phyloP scores from a whole-genome alignment of 345 rosid genomes.

The Excoecaria agallocha region DNA sequence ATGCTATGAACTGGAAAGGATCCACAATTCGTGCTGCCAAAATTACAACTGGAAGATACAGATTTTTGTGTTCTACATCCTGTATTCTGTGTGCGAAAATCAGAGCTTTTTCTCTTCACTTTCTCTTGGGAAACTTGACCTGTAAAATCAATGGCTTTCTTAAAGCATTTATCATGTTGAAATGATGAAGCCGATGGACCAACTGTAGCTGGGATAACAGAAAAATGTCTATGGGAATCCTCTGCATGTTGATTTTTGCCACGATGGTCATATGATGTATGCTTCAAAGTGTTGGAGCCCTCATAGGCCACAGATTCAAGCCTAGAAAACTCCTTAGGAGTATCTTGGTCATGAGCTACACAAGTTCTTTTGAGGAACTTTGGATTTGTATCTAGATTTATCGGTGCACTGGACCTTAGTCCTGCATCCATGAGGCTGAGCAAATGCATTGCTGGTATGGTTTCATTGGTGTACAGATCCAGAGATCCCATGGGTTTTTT shows the following conservation, averaged over 20 bases:
- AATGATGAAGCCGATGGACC: slow-evolving; percentile 56
- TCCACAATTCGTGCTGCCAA: slow-evolving; percentile 38
- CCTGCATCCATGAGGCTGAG: slow-evolving; percentile 91
- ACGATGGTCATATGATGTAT: slow-evolving; percentile 34
- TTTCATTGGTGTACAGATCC: slow-evolving; percentile 63
- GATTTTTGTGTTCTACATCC: slow-evolving; percentile 34
- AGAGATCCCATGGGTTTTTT: slow-evolving; percentile 36
- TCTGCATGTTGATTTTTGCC: slow-evolving; percentile 39
- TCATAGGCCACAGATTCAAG: slow-evolving; percentile 40
- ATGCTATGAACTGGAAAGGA: slow-evolving; percentile 42
- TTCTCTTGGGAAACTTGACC: slow-evolving; percentile 49
- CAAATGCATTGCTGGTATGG: slow-evolving; percentile 87
- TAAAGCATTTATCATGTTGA: slow-evolving; percentile 42
- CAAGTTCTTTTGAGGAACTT: slow-evolving; percentile 48
- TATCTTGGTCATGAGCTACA: slow-evolving; percentile 40
- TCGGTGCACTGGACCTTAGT: slow-evolving; percentile 43
- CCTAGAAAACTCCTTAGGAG: slow-evolving; percentile 45
- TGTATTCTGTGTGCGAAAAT: slow-evolving; percentile 33
- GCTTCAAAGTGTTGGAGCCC: slow-evolving; percentile 34
- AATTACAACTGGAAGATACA: slow-evolving; percentile 27
- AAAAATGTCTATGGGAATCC: slow-evolving; percentile 29
- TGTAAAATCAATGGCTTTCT: slow-evolving; percentile 29
- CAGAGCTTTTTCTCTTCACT: slow-evolving; percentile 40
- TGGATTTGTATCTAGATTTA: slow-evolving; percentile 41
- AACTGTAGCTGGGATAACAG: slow-evolving; percentile 31